These are phyloP conservation scores for Verticillium nonalfalfae DNA, from an alignment of 2,329 filamentous ascomycete species.

Conservation along the genomic window DNA sequence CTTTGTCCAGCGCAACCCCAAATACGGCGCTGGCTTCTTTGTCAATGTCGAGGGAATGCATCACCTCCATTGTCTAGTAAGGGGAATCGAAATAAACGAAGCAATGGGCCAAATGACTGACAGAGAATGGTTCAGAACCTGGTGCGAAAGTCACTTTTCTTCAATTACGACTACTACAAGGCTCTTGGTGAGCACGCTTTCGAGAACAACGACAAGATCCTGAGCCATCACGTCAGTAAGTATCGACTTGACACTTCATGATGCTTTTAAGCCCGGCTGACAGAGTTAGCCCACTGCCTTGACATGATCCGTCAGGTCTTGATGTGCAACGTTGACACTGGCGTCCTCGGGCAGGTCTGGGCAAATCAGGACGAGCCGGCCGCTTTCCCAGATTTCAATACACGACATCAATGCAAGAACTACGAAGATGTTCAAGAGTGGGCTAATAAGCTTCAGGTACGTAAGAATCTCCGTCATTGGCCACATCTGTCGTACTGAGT, in stretches of 20 bases:
- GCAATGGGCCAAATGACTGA: no score
- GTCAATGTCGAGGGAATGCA: constrained; percentile 53
- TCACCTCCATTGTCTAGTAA: constrained; percentile 51
- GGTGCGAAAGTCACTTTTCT: constrained; percentile 50
- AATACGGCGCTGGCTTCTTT: constrained; percentile 52
- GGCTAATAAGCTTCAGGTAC: constrained; percentile 45
- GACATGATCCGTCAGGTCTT: constrained; percentile 56
- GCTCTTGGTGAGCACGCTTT: constrained; percentile 44
- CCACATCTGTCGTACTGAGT: no score
- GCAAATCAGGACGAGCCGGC: constrained; percentile 34
- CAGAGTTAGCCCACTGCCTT: constrained; percentile 45
- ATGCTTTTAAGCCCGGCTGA: background rate
- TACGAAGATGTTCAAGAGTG: constrained; percentile 46
- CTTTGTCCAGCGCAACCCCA: constrained; percentile 47
- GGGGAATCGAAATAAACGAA: background rate
- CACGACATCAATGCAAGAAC: constrained; percentile 51
- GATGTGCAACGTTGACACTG: constrained; percentile 57
- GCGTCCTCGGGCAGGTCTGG: constrained; percentile 57
- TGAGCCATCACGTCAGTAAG: constrained; percentile 52
- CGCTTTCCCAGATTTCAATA: constrained; percentile 58
- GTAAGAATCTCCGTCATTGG: background rate
- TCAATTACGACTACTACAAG: constrained; percentile 54
- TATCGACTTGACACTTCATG: background rate
- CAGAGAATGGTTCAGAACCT: constrained; percentile 35
- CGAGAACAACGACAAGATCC: constrained; percentile 44